Evolutionary conservation across 2,329 filamentous ascomycete genomes (phyloP), one percentile per base, ranked within the genome.

Genomic region (Graphilbum fragrans): DNA sequence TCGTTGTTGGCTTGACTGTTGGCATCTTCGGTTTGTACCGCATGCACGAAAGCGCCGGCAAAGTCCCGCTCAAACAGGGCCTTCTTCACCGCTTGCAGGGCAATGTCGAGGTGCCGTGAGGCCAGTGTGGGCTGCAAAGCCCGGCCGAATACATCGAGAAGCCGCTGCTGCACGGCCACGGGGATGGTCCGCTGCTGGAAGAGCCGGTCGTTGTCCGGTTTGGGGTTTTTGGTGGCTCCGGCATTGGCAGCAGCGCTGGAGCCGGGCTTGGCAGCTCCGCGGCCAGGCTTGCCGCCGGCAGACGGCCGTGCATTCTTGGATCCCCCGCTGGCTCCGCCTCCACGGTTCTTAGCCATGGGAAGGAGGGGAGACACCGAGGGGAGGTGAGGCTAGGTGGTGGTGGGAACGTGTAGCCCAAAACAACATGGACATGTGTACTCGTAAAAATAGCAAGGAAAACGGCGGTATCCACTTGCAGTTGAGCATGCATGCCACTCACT

Each of bases 1-100:
- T 29, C 25, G 8, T 8, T 8, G 8, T 8, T 8, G 8, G 8
- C 25, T n/a, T n/a, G n/a, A n/a, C n/a, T n/a, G n/a, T n/a, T n/a
- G n/a, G n/a, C n/a, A n/a, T n/a, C n/a, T n/a, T n/a, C n/a, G n/a
- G n/a, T n/a, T n/a, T n/a, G n/a, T n/a, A n/a, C n/a, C n/a, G n/a
- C n/a, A n/a, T 16, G 29, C 29, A 77, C 78, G 62, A 96, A 98
- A 0, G 90, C 90, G 16, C 67, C 64, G 12, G 70, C 69, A 60
- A 96, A 96, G 57, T 96, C 85, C 25, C 92, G 77, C 44, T 83
- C 79, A 58, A 82, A 96, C 9, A 98, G 69, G 48, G 90, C 85
- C 8, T 78, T 70, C 60, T 96, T 98, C 47, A 96, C 75, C 40
- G 80, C 75, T 55, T 94, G 90, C 18, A 96, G 69, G 4, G 78